Conservation (phyloP, 371 early-diverging fungal species). For the Rhizomucor miehei region DNA sequence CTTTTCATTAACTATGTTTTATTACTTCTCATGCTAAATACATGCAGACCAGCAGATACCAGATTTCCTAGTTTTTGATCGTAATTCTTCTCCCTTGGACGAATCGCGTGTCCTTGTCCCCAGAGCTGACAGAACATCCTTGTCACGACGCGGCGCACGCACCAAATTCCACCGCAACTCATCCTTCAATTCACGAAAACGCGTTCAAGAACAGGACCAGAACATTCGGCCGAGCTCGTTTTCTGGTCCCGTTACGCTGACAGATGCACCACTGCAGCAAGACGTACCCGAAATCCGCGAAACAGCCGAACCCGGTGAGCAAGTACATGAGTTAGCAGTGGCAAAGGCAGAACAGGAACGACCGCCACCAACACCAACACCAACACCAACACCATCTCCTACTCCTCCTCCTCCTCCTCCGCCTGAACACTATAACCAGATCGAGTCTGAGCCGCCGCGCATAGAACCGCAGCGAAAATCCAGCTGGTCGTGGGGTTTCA, state of each 20-base stretch:
- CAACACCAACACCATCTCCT: slow-evolving; percentile 3
- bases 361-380: slow-evolving; percentile 5
- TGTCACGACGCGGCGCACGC: slow-evolving; percentile 47
- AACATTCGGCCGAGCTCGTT: slow-evolving; percentile 5
- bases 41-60: slow-evolving; percentile 22
- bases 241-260: slow-evolving; percentile 4
- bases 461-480: slow-evolving; percentile 12
- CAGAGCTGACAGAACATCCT: slow-evolving; percentile 41
- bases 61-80: slow-evolving; percentile 44
- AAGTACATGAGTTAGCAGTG: neutral
- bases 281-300: neutral
- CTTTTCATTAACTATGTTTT: too few relatives aligned
- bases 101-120: slow-evolving; percentile 46
- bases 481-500: slow-evolving; percentile 23
- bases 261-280: slow-evolving; percentile 1
- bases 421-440: neutral
- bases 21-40: too few relatives aligned
- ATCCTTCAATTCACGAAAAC: slow-evolving; percentile 10
- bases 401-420: slow-evolving; percentile 2
- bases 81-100: slow-evolving; percentile 50
- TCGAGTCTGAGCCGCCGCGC: neutral
- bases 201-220: neutral
- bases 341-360: neutral
- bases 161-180: slow-evolving; percentile 52
- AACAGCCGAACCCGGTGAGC: neutral